phyloP scores from a whole-genome alignment of 257 asterid genomes.

The Solanum commersonii region DNA sequence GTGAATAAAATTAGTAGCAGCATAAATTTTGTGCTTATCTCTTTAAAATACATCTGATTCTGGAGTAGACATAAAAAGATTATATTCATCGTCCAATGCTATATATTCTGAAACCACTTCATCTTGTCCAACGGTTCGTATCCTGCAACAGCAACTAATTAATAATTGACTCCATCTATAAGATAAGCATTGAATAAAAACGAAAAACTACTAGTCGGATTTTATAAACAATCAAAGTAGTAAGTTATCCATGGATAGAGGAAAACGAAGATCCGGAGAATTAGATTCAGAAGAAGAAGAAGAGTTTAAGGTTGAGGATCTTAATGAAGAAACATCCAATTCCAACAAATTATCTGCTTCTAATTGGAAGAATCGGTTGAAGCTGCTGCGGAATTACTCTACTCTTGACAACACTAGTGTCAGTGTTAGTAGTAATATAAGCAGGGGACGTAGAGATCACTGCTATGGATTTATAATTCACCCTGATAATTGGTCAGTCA shows the following conservation, averaged over 20 bases:
- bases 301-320: slow-evolving; percentile 26
- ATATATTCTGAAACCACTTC: not conserved
- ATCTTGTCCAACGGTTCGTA: not conserved
- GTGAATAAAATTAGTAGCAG: not conserved
- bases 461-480: slow-evolving; percentile 18
- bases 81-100: not conserved
- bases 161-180: not conserved
- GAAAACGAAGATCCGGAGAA: slow-evolving; percentile 4
- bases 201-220: not conserved
- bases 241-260: not conserved
- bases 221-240: not conserved
- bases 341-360: slow-evolving; percentile 9
- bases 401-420: not conserved
- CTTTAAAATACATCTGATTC: not conserved
- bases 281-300: slow-evolving; percentile 22
- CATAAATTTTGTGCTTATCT: not conserved
- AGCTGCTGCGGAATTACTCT: slow-evolving; percentile 13
- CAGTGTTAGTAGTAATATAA: not conserved
- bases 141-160: not conserved
- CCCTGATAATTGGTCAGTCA: slow-evolving; percentile 31
- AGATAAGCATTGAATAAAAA: not conserved
- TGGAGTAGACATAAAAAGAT: not conserved
- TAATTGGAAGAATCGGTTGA: slow-evolving; percentile 19
- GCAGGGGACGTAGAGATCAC: not conserved
- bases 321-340: slow-evolving; percentile 1